phyloP scores from a whole-genome alignment of 2,329 filamentous ascomycete genomes.

The Colletotrichum noveboracense region DNA sequence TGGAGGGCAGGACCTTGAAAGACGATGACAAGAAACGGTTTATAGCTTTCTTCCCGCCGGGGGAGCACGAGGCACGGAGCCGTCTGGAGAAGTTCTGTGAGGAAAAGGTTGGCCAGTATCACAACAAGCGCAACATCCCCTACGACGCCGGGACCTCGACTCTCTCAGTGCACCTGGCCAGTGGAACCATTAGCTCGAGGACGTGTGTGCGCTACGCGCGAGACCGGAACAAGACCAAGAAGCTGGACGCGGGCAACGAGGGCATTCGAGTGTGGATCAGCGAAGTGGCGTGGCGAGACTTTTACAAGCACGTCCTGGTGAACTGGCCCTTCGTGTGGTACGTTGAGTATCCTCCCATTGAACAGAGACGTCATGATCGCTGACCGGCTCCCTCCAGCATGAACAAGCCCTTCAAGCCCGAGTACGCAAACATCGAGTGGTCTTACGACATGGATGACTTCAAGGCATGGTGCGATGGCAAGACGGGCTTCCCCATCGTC shows the following conservation, averaged over 20 bases:
- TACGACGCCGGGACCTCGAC: constrained; percentile 66
- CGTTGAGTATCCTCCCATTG: constrained; percentile 26
- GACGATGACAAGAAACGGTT: constrained; percentile 64
- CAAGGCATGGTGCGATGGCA: constrained; percentile 74
- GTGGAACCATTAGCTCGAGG: constrained; percentile 70
- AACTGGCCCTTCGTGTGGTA: constrained; percentile 85
- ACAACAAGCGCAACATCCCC: constrained; percentile 70
- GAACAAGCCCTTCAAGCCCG: constrained; percentile 75
- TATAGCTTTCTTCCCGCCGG: constrained; percentile 71
- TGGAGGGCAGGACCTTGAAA: constrained; percentile 65
- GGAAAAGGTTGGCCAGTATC: constrained; percentile 67
- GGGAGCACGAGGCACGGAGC: constrained; percentile 72
- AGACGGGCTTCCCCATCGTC: constrained; percentile 82
- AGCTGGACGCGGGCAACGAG: constrained; percentile 68
- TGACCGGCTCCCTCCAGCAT: constrained; percentile 38
- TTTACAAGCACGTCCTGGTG: constrained; percentile 85
- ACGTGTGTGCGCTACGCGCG: constrained; percentile 70
- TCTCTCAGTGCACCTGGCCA: constrained; percentile 75
- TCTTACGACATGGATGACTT: constrained; percentile 76
- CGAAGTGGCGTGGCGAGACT: constrained; percentile 86
- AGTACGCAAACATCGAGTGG: constrained; percentile 84
- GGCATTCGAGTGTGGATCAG: constrained; percentile 79
- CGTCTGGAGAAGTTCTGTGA: constrained; percentile 72
- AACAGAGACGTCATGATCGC: neutral
- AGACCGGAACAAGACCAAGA: constrained; percentile 65